Evolutionary conservation across 2,329 filamentous ascomycete genomes (phyloP).

Genomic region (Claviceps cyperi): DNA sequence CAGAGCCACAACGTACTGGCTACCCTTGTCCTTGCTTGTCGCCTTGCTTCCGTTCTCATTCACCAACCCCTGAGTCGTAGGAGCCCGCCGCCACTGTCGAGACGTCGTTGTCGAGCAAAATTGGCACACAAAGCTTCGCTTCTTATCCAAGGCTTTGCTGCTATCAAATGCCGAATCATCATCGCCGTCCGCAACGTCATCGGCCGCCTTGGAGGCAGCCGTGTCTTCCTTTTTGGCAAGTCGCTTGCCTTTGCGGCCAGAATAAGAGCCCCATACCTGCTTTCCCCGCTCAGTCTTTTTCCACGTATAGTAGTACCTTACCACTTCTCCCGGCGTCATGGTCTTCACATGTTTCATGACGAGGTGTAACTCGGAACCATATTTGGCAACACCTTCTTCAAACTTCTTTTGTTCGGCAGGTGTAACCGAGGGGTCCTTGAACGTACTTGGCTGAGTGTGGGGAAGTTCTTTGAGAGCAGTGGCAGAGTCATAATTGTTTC

Average conservation of each 20-base stretch:
- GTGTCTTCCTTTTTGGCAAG: slow-evolving; percentile 63
- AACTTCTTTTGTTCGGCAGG: slow-evolving; percentile 75
- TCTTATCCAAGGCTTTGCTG: slow-evolving; percentile 65
- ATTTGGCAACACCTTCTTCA: slow-evolving; percentile 80
- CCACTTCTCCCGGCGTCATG: slow-evolving; percentile 63
- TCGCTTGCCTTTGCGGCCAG: slow-evolving; percentile 80
- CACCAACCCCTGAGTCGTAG: slow-evolving; percentile 57
- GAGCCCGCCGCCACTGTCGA: slow-evolving; percentile 83
- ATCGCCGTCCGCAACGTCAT: slow-evolving; percentile 81
- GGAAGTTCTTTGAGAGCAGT: slow-evolving; percentile 56
- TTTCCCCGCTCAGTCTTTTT: slow-evolving; percentile 82
- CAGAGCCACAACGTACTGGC: slow-evolving; percentile 63
- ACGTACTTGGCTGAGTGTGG: slow-evolving; percentile 51
- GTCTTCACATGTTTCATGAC: slow-evolving; percentile 79
- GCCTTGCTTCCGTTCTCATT: slow-evolving; percentile 41
- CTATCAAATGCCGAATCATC: slow-evolving; percentile 95
- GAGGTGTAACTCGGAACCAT: slow-evolving; percentile 74
- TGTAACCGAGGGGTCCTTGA: slow-evolving; percentile 74
- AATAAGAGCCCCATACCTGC: slow-evolving; percentile 80
- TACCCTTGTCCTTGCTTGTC: slow-evolving; percentile 62
- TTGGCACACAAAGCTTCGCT: slow-evolving; percentile 81
- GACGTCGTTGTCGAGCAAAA: slow-evolving; percentile 74
- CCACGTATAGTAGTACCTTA: slow-evolving; percentile 95
- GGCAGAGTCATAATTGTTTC: slow-evolving; percentile 55
- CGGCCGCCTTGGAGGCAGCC: slow-evolving; percentile 60